Percentiles rank a stretch among this genome's conserved stretches.
Evolutionary conservation across 2,329 filamentous ascomycete species (phyloP).

Genomic region (Trichoderma koningii): DNA sequence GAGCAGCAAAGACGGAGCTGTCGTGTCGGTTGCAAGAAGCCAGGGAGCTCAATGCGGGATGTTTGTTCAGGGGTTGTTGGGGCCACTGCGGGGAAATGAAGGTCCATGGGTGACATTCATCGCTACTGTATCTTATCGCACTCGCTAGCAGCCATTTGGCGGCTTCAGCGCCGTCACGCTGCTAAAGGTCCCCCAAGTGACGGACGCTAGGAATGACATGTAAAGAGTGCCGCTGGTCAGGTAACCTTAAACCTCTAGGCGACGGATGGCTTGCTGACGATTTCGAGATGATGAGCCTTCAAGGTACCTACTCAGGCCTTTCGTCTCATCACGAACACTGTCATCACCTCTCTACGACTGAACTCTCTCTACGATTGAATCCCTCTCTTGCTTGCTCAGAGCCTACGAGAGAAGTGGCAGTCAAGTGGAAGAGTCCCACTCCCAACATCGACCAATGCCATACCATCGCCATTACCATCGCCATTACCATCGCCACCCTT

Average conservation of each 20-base stretch:
- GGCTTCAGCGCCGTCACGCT: background rate
- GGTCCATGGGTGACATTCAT: conserved; percentile 2
- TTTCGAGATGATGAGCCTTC: background rate
- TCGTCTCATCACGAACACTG: background rate
- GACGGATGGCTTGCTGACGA: background rate
- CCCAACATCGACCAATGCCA: background rate
- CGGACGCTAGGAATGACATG: conserved; percentile 12
- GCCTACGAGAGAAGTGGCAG: background rate
- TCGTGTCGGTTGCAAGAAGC: background rate
- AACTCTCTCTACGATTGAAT: no score
- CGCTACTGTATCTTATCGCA: conserved; percentile 23
- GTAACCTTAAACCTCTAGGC: background rate
- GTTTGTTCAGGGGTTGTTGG: conserved; percentile 16
- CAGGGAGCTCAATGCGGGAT: background rate
- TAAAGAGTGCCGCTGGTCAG: background rate
- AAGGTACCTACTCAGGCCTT: background rate
- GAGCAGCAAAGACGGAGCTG: conserved; percentile 10
- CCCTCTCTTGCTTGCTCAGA: no score
- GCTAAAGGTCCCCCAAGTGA: background rate
- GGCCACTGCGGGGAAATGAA: conserved; percentile 24
- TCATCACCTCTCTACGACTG: no score
- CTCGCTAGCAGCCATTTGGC: background rate
- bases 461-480: background rate
- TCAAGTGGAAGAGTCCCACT: background rate
- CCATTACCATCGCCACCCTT: background rate